Base-by-base conservation (phyloP, 371 early-diverging fungal genomes). In the Furculomyces boomerangus region DNA sequence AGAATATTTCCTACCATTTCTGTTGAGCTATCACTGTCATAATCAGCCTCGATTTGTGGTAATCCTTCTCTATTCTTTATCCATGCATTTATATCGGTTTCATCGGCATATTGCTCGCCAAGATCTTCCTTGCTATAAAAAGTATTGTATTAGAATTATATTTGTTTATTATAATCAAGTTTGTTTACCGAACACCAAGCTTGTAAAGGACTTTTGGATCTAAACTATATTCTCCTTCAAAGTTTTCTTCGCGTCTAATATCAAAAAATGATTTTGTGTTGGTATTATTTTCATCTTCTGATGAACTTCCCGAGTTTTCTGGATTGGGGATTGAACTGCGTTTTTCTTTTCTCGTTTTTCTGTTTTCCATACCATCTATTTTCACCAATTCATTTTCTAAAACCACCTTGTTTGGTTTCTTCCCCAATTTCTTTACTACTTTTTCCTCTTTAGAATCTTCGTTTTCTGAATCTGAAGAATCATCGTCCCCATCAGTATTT, bases 11-110 rank as follows among this genome's bases (percentile, higher is more conserved):
- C n/a, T n/a, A n/a, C n/a, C 64, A 90, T 90, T 67, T 92, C 93
- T 0, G 85, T 84, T 8, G 92, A 90, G 3, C 82, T 78, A 60
- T 95, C 95, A 64, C 81, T 81, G 54, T 87, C 91, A 65, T 93
- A 93, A 27, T 76, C 78, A 29, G 91, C 81, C 44, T 89, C 88
- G 61, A 95, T 95, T 60, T 89, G 87, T 2, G 90, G 85, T 52
- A 78, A 70, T 41, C 69, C 71, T 62, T 71, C 62, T 56, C 60
- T 60, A 54, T 70, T 60, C 32, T 60, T 60, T 51, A 71, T 70
- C 71, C 66, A 59, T 48, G 60, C 43, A 54, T 59, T 47, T 48
- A 71, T 45, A 29, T 60, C 59, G 54, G 55, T 28, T 57, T 66
- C 65, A 55, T 61, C 60, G 55, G 54, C 59, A 40, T 44, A 39